Evolutionary conservation across 257 asterid genomes (phyloP), one percentile per base, ranked within the genome.

Genomic region (Scutellaria galericulata): DNA sequence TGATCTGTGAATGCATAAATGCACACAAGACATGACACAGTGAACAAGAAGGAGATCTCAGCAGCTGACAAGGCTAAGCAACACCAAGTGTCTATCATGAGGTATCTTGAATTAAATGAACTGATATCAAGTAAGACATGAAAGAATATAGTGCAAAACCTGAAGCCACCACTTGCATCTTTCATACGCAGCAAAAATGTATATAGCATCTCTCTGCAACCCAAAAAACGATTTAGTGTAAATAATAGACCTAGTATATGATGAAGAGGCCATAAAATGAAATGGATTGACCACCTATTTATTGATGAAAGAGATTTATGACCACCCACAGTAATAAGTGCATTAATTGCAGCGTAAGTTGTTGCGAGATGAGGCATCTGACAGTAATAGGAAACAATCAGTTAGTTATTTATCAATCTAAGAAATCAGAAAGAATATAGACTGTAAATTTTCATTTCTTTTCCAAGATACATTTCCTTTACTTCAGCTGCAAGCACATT

Each of bases 311-410:
- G 83, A 68, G 99, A 81, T 82, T 70, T 81, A 55, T 80, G 74
- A 69, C 95, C 87, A 37, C 98, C 98, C 83, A 94, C 68, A 42
- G 93, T 92, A 51, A 92, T 45, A n/a, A 94, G 96, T 61, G 97
- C 57, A 81, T 91, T 91, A 70, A 88, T 81, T 45, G 98, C 98
- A 73, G 98, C 97, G 68, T 91, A 94, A 67, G 98, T 94, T 73
- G 99, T 94, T 64, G 99, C 99, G 11, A 94, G 88, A 88, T 94
- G 99, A 81, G 99, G 99, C 95, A 94, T 74, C 99, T 94, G 86
- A 80, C 20, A 78, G 46, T 66, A 74, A 67, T 24, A 63, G 11
- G 68, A 75, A 62, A 56, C 59, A 64, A 56, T 20, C 54, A 74
- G 67, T 66, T 55, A 80, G 65, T 2, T 37, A 55, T 11, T 39